Evolutionary conservation across 192 early-diverging fungal genomes (phyloP).

Genomic region (Coemansia sp.): DNA sequence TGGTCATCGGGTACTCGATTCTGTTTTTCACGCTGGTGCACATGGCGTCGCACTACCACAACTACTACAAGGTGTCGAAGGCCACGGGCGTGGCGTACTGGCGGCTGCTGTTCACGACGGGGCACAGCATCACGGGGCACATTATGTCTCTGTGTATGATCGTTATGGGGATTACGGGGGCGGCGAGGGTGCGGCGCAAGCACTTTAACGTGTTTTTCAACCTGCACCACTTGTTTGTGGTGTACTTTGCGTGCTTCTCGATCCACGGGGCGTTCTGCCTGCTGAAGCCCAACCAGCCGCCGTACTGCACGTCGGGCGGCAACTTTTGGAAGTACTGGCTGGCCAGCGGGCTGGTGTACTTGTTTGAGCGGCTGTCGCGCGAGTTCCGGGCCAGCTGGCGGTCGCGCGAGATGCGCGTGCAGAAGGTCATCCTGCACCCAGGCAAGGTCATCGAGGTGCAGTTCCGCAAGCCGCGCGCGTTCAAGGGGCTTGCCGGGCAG

Average conservation of each 20-base stretch:
- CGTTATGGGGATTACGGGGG: slow-evolving; percentile 75
- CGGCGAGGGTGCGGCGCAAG: slow-evolving; percentile 57
- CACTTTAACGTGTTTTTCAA: slow-evolving; percentile 82
- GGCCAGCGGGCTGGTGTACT: slow-evolving; percentile 65
- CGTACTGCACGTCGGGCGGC: slow-evolving; percentile 72
- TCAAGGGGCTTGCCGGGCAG: slow-evolving; percentile 70
- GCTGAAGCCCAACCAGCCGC: slow-evolving; percentile 66
- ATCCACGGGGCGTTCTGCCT: slow-evolving; percentile 87
- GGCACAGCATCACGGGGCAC: slow-evolving; percentile 82
- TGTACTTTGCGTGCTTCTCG: slow-evolving; percentile 79
- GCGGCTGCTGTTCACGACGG: slow-evolving; percentile 62
- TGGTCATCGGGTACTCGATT: slow-evolving; percentile 76
- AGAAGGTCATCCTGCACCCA: slow-evolving; percentile 83
- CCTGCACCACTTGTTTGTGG: slow-evolving; percentile 82
- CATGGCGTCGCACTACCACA: slow-evolving; percentile 73
- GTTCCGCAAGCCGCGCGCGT: slow-evolving; percentile 66
- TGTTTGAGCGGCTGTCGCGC: slow-evolving; percentile 71
- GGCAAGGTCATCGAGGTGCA: slow-evolving; percentile 82
- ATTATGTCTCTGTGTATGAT: slow-evolving; percentile 73
- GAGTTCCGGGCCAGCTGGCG: slow-evolving; percentile 68
- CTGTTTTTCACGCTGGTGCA: slow-evolving; percentile 78
- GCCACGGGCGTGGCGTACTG: slow-evolving; percentile 43
- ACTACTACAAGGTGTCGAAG: slow-evolving; percentile 62
- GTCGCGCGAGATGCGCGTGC: slow-evolving; percentile 63
- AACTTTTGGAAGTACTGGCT: slow-evolving; percentile 85